Evolutionary conservation across 1,284 basidiomycete species (phyloP).

Genomic region (Trametes sp.): DNA sequence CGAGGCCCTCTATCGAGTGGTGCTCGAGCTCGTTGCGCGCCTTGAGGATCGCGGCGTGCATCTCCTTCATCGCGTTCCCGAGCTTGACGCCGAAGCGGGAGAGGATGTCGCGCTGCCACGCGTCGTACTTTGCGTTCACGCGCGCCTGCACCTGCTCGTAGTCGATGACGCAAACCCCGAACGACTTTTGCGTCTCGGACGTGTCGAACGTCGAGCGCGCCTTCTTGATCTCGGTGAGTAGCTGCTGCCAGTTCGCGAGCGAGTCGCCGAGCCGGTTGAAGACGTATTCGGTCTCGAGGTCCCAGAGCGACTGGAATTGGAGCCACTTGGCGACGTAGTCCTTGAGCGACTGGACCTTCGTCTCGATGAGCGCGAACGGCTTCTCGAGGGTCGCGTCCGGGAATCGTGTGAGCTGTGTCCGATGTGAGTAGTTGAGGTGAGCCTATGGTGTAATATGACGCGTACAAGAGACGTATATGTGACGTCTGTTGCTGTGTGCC

Average conservation of each 20-base stretch:
- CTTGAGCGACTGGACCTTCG: conserved; percentile 86
- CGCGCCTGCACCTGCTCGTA: conserved; percentile 98
- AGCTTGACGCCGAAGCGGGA: conserved; percentile 92
- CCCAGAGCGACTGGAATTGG: conserved; percentile 99
- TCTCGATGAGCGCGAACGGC: conserved; percentile 89
- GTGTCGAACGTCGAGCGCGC: conserved; percentile 97
- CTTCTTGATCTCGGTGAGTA: conserved; percentile 96
- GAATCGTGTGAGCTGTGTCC: conserved; percentile 77
- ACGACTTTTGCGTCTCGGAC: conserved; percentile 90
- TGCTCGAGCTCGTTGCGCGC: conserved; percentile 95
- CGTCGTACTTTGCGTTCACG: conserved; percentile 98
- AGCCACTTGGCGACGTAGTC: conserved; percentile 98
- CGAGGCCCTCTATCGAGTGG: conserved; percentile 76
- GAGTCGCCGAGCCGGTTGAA: conserved; percentile 95
- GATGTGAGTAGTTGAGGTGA: not conserved
- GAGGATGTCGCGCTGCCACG: conserved; percentile 96
- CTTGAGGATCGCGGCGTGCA: conserved; percentile 92
- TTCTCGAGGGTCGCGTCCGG: conserved; percentile 78
- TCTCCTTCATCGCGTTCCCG: conserved; percentile 95
- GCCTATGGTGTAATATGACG: conserved; percentile 6
- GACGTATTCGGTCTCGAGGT: conserved; percentile 95
- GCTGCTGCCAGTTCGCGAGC: conserved; percentile 92
- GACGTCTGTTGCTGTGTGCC: conserved; percentile 65
- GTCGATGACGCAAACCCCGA: conserved; percentile 94
- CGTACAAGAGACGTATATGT: conserved; percentile 86